A percentile compares a stretch with the other conserved stretches of the same genome.
These are phyloP conservation scores for Eragrostis tef DNA, from an alignment of 202 grass and related monocot genomes.

Conservation along the genomic window DNA sequence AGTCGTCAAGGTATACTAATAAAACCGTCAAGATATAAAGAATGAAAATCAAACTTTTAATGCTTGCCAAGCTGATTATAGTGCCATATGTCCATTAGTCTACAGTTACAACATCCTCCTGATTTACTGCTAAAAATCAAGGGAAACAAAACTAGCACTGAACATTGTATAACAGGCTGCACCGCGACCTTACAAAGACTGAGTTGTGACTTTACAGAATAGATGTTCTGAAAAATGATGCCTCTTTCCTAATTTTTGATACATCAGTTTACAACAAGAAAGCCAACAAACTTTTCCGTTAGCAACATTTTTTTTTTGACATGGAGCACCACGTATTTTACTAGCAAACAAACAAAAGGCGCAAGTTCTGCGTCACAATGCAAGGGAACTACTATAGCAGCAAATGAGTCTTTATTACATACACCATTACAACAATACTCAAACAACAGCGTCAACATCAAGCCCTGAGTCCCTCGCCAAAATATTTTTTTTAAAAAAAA, in stretches of 20 bases:
- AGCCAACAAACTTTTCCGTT: background rate
- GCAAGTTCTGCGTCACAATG: slow-evolving; percentile 12
- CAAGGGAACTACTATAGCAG: background rate
- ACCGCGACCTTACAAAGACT: background rate
- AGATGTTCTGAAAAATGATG: background rate
- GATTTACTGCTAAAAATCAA: background rate
- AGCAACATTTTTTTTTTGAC: too few relatives aligned
- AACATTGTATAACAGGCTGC: background rate
- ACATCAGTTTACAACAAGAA: background rate
- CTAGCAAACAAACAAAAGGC: background rate
- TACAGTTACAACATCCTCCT: background rate
- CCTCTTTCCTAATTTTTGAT: too few relatives aligned
- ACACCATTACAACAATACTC: slow-evolving; percentile 29
- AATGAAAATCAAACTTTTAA: background rate
- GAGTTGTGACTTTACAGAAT: background rate
- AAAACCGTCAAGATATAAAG: too few relatives aligned
- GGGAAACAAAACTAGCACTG: background rate
- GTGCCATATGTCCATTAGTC: background rate
- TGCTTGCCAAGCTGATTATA: background rate
- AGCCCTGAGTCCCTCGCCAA: too few relatives aligned
- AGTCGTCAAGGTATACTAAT: too few relatives aligned
- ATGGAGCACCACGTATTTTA: background rate
- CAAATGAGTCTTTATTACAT: slow-evolving; percentile 18
- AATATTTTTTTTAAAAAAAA: too few relatives aligned
- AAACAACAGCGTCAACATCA: slow-evolving; percentile 5